Base-by-base conservation (phyloP, 805 yeast species). In the Danielia reshetovae region DNA sequence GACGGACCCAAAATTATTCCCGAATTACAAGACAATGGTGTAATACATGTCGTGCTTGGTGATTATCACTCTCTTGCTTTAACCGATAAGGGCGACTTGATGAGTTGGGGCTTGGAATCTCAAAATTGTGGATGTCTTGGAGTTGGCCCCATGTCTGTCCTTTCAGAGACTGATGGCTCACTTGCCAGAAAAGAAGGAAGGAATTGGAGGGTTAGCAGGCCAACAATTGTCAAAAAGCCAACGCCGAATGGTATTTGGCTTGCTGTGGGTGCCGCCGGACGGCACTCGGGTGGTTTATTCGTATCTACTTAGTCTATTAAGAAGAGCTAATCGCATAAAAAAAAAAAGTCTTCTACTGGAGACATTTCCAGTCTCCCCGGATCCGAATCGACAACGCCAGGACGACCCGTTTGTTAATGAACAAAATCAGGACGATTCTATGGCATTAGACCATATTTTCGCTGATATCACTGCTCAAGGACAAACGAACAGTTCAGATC, bases 261-360 rank as follows among this genome's bases (percentile, higher is more conserved):
- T 14, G 78, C 79, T 0, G 70, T 81, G 22, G 72, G 84, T 1
- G 86, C 89, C 5, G 80, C 78, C 11, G 94, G 93, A 2, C 84
- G 90, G 90, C 90, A 84, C 38, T 74, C 86, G 5, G 77, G 80
- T 28, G 88, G 87, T 1, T 61, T 84, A 12, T 54, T 39, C 34
- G 47, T 53, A 8, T 22, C 41, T 11, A n/a, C n/a, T n/a, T n/a
- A n/a, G n/a, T n/a, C n/a, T n/a, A n/a, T n/a, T n/a, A n/a, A n/a
- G n/a, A n/a, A n/a, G n/a, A n/a, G n/a, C n/a, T n/a, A n/a, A n/a
- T n/a, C n/a, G n/a, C n/a, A n/a, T n/a, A n/a, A n/a, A n/a, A n/a
- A n/a, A n/a, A n/a, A n/a, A n/a, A n/a, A n/a, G n/a, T n/a, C n/a
- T n/a, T n/a, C n/a, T n/a, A n/a, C n/a, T n/a, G n/a, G n/a, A n/a